Evolutionary conservation across 2,329 filamentous ascomycete species (phyloP).

Genomic region (Akanthomyces uredinophilus): DNA sequence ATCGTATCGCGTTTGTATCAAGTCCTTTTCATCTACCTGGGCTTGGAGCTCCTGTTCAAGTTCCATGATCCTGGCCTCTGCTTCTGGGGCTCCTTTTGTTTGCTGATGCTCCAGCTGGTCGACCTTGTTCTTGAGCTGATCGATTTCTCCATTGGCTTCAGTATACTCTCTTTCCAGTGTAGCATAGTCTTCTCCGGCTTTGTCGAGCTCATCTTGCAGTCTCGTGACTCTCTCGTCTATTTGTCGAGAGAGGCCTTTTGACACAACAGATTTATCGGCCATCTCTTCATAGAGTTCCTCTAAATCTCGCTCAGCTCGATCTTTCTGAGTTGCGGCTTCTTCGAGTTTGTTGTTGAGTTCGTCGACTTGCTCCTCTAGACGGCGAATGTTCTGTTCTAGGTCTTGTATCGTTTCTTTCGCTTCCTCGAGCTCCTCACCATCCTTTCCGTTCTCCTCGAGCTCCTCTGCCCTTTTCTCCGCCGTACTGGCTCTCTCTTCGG

Average conservation of each 20-base stretch:
- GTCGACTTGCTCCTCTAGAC: constrained; percentile 49
- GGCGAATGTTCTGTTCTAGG: constrained; percentile 50
- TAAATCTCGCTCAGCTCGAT: constrained; percentile 54
- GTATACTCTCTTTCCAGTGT: constrained; percentile 48
- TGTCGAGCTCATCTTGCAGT: constrained; percentile 61
- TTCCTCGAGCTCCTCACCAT: constrained; percentile 47
- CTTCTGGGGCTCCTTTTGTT: constrained; percentile 23
- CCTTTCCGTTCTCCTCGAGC: constrained; percentile 52
- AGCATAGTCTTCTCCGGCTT: constrained; percentile 42
- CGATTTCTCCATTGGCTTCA: constrained; percentile 42
- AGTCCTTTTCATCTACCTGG: constrained; percentile 59
- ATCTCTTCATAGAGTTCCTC: constrained; percentile 70
- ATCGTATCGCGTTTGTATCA: constrained; percentile 65
- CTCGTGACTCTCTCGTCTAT: constrained; percentile 65
- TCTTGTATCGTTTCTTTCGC: constrained; percentile 55
- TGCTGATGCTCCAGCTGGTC: constrained; percentile 35
- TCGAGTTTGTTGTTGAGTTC: constrained; percentile 51
- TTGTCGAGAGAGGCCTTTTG: constrained; percentile 69
- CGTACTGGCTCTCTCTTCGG: constrained; percentile 55
- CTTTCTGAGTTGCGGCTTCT: constrained; percentile 48
- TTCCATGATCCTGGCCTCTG: constrained; percentile 44
- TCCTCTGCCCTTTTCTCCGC: constrained; percentile 46
- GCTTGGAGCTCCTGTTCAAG: constrained; percentile 55
- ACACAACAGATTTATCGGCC: constrained; percentile 71
- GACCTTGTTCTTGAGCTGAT: constrained; percentile 39